Evolutionary conservation across 495 filamentous ascomycete species (phyloP), one percentile per base, ranked within the genome.

Genomic region (Hyaloscypha finlandica): DNA sequence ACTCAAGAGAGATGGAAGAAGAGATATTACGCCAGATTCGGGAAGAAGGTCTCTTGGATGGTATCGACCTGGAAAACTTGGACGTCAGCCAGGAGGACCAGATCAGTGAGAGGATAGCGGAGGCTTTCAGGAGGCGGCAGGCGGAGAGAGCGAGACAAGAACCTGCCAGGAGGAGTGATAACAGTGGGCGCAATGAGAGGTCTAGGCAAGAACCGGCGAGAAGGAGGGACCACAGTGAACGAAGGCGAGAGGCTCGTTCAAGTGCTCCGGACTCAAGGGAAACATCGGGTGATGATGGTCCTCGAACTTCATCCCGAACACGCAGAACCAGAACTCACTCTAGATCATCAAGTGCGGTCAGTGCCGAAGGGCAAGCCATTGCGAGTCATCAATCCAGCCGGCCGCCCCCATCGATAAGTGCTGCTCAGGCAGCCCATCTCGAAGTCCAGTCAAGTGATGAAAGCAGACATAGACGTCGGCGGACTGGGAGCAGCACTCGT

Each of bases 11-110:
- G 63, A 83, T 95, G 73, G 89, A 96, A 75, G 92, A 94, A 72
- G 93, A 95, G 74, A 96, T 97, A 67, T 80, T 94, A 68, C 83
- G 90, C 48, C 91, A 95, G 76, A 97, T 97, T 59, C 85, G 93
- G 68, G 92, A 94, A 70, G 93, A 96, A 70, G 93, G 93, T 0
- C 75, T 96, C 59, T 75, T 97, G 61, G 91, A 96, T 69, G 92
- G 92, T 35, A 85, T 97, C 59, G 92, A 97, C 72, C 78, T 96
- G 61, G 86, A 92, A 72, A 91, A 92, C 68, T 84, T 97, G 31
- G 90, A 91, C 68, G 81, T 90, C 4, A 78, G 78, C 56, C 90
- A 88, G 66, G 92, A 97, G 71, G 92, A 96, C 68, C 91, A 95
- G 75, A 84, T 97, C 8, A 96, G 90, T 73, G 89, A 93, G 73